A percentile compares a stretch with the other conserved stretches of the same genome.
phyloP scores from a whole-genome alignment of 495 filamentous ascomycete genomes.

The Xylaria venustula region DNA sequence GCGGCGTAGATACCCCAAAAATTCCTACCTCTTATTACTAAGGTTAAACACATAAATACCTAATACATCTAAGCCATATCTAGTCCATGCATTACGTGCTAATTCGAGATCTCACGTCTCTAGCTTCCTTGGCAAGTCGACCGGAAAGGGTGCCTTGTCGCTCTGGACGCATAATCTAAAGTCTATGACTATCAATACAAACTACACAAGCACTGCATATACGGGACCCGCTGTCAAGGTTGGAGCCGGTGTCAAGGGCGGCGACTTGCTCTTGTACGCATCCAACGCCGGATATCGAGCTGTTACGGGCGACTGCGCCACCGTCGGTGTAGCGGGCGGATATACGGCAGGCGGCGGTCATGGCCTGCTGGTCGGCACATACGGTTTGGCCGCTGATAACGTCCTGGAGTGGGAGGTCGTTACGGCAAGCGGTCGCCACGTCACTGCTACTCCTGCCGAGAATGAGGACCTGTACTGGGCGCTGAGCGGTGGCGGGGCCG shows the following conservation, averaged over 20 bases:
- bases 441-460: slow-evolving; percentile 46
- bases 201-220: slow-evolving; percentile 39
- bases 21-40: too few relatives aligned
- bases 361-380: slow-evolving; percentile 35
- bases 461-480: slow-evolving; percentile 65
- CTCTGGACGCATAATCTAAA: slow-evolving; percentile 54
- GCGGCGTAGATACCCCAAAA: too few relatives aligned
- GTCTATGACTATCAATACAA: slow-evolving; percentile 35
- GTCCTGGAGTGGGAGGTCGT: slow-evolving; percentile 56
- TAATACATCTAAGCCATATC: too few relatives aligned
- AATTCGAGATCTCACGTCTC: not conserved
- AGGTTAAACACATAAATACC: too few relatives aligned
- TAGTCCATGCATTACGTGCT: not conserved
- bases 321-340: slow-evolving; percentile 53
- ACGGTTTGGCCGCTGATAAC: slow-evolving; percentile 54
- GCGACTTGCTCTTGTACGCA: slow-evolving; percentile 44
- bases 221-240: slow-evolving; percentile 47
- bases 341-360: slow-evolving; percentile 51
- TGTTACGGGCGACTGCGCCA: slow-evolving; percentile 50
- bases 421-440: slow-evolving; percentile 50
- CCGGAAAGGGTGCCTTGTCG: slow-evolving; percentile 43
- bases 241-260: slow-evolving; percentile 44
- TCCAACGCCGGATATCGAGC: slow-evolving; percentile 34
- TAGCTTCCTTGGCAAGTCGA: slow-evolving; percentile 52
- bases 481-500: slow-evolving; percentile 56